Evolutionary conservation across 768 basidiomycete species (phyloP).

Genomic region (Boletus fagicola): DNA sequence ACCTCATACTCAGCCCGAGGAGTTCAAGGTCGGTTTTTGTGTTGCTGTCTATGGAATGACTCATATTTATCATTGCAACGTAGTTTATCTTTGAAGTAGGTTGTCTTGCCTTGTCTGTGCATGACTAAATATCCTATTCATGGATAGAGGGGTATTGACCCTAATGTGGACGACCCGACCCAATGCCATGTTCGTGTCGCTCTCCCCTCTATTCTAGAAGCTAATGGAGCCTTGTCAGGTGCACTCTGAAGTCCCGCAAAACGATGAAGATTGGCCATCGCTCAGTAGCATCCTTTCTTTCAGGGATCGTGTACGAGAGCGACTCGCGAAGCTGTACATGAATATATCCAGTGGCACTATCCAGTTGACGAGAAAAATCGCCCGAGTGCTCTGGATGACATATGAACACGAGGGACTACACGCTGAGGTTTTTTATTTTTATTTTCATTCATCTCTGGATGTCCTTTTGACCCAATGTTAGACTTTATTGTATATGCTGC

Average conservation of each 20-base stretch:
- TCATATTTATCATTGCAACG: constrained; percentile 1
- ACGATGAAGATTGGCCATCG: constrained; percentile 84
- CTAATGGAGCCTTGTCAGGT: constrained; percentile 44
- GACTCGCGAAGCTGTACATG: constrained; percentile 71
- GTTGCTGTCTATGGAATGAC: constrained; percentile 1
- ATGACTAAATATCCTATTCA: constrained; percentile 6
- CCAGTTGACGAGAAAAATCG: constrained; percentile 60
- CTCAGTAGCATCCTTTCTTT: constrained; percentile 70
- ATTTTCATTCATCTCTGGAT: not conserved
- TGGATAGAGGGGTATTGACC: constrained; percentile 88
- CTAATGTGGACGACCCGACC: constrained; percentile 86
- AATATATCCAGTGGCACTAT: constrained; percentile 54
- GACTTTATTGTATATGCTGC: constrained; percentile 92
- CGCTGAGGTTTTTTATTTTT: constrained; percentile 51
- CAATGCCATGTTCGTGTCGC: constrained; percentile 68
- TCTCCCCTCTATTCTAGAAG: not conserved
- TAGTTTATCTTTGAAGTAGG: constrained; percentile 76
- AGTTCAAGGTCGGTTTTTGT: constrained; percentile 57
- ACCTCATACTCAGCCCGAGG: constrained; percentile 78
- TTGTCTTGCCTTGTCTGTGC: not conserved
- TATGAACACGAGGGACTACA: constrained; percentile 91
- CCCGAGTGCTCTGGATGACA: constrained; percentile 85
- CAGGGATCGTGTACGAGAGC: constrained; percentile 70
- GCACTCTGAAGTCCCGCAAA: constrained; percentile 84
- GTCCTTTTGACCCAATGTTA: constrained; percentile 21